phyloP scores from a whole-genome alignment of 495 filamentous ascomycete species.

The Neurospora sp. region DNA sequence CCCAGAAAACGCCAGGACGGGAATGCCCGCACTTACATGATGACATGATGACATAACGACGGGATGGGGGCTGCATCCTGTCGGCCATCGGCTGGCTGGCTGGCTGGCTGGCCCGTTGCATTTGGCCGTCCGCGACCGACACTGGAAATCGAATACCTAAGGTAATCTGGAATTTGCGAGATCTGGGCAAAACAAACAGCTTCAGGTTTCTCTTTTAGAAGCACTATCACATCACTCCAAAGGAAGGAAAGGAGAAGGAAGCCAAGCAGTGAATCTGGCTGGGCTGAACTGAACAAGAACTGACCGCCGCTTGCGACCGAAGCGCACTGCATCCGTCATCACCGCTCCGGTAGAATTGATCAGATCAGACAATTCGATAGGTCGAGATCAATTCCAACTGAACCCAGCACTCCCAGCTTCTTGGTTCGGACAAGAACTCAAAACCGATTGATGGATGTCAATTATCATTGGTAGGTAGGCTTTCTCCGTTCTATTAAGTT shows the following conservation, averaged over 20 bases:
- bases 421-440: neutral
- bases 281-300: neutral
- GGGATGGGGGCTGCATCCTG: neutral
- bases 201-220: neutral
- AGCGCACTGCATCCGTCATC: neutral
- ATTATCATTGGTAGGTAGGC: neutral
- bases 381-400: neutral
- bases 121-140: neutral
- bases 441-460: neutral
- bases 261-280: neutral
- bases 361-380: neutral
- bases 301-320: neutral
- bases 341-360: neutral
- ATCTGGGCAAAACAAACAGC: neutral
- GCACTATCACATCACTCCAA: too few species aligned
- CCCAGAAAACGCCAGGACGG: neutral
- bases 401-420: neutral
- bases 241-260: neutral
- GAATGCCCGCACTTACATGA: neutral
- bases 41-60: too few species aligned
- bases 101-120: neutral
- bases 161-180: neutral
- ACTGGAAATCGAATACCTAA: neutral
- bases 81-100: neutral
- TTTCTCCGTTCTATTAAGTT: neutral